Base-by-base conservation (phyloP, 495 filamentous ascomycete species). In the Penicillium argentinense region DNA sequence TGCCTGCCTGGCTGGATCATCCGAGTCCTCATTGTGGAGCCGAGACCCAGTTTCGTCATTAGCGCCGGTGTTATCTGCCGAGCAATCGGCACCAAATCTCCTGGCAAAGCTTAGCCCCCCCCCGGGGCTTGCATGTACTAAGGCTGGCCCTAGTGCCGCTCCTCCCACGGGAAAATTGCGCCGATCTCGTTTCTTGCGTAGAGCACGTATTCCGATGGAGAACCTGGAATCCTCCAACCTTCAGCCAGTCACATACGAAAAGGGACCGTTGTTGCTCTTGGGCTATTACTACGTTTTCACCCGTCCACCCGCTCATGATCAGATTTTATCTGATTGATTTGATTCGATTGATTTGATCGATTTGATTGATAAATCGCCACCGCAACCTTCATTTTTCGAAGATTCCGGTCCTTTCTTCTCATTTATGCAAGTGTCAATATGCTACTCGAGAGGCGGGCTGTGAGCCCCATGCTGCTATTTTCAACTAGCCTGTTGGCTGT, bases 381-480 rank as follows among this genome's bases (percentile, higher is more conserved):
- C 21, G 17, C 39, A 11, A 8, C 46, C 7, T 4, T 46, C 43
- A 2, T 16, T 27, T 29, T 22, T 25, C 14, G 16, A 26, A 11
- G 32, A n/a, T 30, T 13, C n/a, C n/a, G n/a, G n/a, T n/a, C n/a
- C n/a, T 39, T 39, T 29, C 25, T n/a, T 22, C 39, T 28, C 14
- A 22, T 2, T 5, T 6, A 9, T 46, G 14, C n/a, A n/a, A 30
- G 4, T 26, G 25, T n/a, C 5, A 42, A 43, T 22, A 49, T 49
- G 47, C 17, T 33, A 7, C n/a, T 30, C 3, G 23, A 43, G 14
- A 43, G 21, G 28, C 6, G 26, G 39, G 39, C 27, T 12, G 23
- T 49, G 8, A 49, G 47, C 47, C 39, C 47, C 3, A 43, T 42
- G 39, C 19, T 49, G 24, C 12, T 45, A 6, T 51, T 42, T 26